phyloP scores from a whole-genome alignment of 805 yeast genomes.

The Myxozyma monticola region DNA sequence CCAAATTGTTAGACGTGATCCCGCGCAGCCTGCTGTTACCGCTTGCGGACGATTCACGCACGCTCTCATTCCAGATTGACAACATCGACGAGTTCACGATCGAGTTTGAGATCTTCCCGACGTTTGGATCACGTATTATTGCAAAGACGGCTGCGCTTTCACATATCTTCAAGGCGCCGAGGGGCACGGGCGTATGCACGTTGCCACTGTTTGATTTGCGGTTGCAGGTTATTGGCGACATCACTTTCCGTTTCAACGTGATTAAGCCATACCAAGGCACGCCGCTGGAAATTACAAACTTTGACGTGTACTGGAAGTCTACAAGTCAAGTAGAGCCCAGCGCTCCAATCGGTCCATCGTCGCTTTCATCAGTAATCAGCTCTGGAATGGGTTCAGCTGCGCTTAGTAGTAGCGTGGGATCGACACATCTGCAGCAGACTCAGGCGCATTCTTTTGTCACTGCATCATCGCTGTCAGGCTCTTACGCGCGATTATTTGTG shows the following conservation, averaged over 20 bases:
- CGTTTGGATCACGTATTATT: conserved; percentile 87
- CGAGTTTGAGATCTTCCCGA: conserved; percentile 77
- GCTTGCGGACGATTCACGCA: conserved; percentile 62
- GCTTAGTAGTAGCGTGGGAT: conserved; percentile 5
- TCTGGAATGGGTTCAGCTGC: background rate
- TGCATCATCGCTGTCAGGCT: conserved; percentile 85
- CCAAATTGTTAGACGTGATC: conserved; percentile 68
- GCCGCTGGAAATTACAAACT: conserved; percentile 84
- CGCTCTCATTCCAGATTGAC: conserved; percentile 57
- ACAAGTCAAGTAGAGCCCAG: conserved; percentile 53
- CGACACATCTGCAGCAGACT: conserved; percentile 28
- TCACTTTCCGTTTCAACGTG: conserved; percentile 74
- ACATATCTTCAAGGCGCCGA: conserved; percentile 46
- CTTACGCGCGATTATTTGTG: conserved; percentile 67
- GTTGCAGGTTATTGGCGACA: conserved; percentile 76
- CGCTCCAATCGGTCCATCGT: conserved; percentile 16
- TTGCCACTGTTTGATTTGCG: conserved; percentile 82
- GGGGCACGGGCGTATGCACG: conserved; percentile 40
- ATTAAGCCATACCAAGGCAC: conserved; percentile 85
- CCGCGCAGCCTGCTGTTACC: conserved; percentile 87
- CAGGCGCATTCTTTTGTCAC: conserved; percentile 72
- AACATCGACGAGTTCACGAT: conserved; percentile 29
- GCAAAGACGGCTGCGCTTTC: conserved; percentile 85
- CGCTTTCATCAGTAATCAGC: conserved; percentile 20
- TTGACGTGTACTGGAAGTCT: conserved; percentile 96